Evolutionary conservation across 345 rosid genomes (phyloP).

Genomic region (Murraya paniculata): DNA sequence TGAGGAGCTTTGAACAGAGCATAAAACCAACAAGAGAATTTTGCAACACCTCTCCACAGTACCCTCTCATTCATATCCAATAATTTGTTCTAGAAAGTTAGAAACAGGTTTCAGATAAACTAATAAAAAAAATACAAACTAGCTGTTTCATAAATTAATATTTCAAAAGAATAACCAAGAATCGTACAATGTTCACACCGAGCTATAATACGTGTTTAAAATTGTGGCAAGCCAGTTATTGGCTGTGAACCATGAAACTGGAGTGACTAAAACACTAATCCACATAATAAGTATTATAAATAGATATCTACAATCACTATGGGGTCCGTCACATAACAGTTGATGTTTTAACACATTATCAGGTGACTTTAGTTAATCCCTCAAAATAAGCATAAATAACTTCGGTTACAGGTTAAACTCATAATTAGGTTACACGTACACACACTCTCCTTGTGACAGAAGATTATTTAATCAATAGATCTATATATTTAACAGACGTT

Average conservation of each 20-base stretch:
- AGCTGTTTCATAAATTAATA: not conserved
- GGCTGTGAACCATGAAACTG: not conserved
- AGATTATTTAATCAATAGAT: not conserved
- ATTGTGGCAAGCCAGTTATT: not conserved
- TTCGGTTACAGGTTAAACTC: not conserved
- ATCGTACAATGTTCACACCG: not conserved
- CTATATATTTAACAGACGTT: not conserved
- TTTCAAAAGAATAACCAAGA: not conserved
- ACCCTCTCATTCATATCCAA: not conserved
- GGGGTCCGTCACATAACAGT: not conserved
- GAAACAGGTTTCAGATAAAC: not conserved
- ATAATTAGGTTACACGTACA: not conserved
- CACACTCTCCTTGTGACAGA: not conserved
- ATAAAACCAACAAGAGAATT: not conserved
- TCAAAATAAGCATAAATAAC: not conserved
- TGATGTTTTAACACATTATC: not conserved
- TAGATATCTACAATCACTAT: not conserved
- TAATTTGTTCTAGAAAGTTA: not conserved
- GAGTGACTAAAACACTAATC: not conserved
- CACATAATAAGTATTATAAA: not conserved
- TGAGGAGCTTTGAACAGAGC: not conserved
- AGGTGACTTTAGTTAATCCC: not conserved
- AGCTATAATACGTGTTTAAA: not conserved
- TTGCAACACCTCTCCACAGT: not conserved
- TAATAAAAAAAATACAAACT: not conserved